Base-by-base conservation (phyloP, 1,139 yeast genomes). In the Geotrichum phurueaensis region DNA sequence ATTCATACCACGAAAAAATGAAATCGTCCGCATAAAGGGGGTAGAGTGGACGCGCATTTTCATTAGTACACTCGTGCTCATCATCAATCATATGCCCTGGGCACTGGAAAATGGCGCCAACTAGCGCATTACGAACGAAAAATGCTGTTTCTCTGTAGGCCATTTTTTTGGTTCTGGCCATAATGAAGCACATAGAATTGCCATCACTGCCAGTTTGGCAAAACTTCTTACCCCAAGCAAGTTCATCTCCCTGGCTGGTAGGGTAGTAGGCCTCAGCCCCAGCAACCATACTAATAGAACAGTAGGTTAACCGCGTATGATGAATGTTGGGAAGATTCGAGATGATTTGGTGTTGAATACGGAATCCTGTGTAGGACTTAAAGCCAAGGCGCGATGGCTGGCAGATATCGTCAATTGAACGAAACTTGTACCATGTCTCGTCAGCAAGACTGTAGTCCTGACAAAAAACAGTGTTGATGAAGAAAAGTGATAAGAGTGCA, bases 81-180 rank as follows among this genome's bases (percentile, higher is more conserved):
- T 67, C 65, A 47, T 65, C 67, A 50, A 65, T 64, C n/a, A 61
- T 31, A 50, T 56, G 59, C 1, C 82, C 66, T 2, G 78, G 73
- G 67, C 89, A 85, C 63, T 80, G 81, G 69, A 77, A 86, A 10
- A 86, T 65, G 0, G 84, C 90, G 10, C 91, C 91, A 9, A 86
- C 81, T 77, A 84, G 84, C 0, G 85, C 78, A 49, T 79, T 75
- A 1, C 88, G 88, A 22, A 81, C 73, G 64, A 78, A 84, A 27
- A 82, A 71, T 3, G 80, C 74, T n/a, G 79, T 62, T 50, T 78
- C 73, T 60, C 84, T 71, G 33, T 72, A 71, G 0, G 83, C 81
- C 67, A 82, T 84, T 63, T 81, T 80, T 65, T 79, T 78, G 49
- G 86, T 72, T 65, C 89, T 73, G 0, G 89, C 87, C 68, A 85